Evolutionary conservation across 2,329 filamentous ascomycete species (phyloP), one percentile per base, ranked within the genome.

Genomic region (Fusarium cyanostomum): DNA sequence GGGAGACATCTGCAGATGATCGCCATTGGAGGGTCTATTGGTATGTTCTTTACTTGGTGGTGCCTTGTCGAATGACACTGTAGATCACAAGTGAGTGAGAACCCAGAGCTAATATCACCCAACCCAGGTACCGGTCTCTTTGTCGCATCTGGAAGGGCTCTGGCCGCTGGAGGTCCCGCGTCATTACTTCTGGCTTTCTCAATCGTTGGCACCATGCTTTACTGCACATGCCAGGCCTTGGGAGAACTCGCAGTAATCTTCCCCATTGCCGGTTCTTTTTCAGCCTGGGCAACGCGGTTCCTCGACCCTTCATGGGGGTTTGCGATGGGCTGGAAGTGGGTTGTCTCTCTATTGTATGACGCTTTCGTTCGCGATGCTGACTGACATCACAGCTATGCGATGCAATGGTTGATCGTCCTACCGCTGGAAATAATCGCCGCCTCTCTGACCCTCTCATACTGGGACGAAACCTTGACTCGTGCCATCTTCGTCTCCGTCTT

Each of bases 1-100:
- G 88, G 89, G 16, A 84, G 93, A 43, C 94, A 98, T 80, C 74
- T 97, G 73, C 94, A 97, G 80, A 97, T 97, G 94, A 97, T 97
- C 81, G 94, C 94, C 12, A 96, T 97, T 67, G 93, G 93, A 69
- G 94, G 94, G 38, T 94, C 91, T 10, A 97, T 97, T 71, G 91
- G 91, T 86, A 79, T 35, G 76, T 67, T 34, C 38, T 27, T 33
- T 50, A 27, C 43, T 30, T 30, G 13, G 24, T 15, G 28, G 34
- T 39, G 61, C 35, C n/a, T 49, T 43, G 28, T 24, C 27, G 21
- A 31, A 43, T 55, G 43, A 15, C 18, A 34, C 31, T 34, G 31
- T n/a, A n/a, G 31, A 34, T 34, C 31, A 34, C 11, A 30, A 10
- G 26, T 15, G 13, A 26, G 27, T 54, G 18, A 49, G 46, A 33